Percentiles rank a stretch among this genome's conserved stretches.
Conservation (phyloP, 495 filamentous ascomycete species). For the Hypoxylon rickii region DNA sequence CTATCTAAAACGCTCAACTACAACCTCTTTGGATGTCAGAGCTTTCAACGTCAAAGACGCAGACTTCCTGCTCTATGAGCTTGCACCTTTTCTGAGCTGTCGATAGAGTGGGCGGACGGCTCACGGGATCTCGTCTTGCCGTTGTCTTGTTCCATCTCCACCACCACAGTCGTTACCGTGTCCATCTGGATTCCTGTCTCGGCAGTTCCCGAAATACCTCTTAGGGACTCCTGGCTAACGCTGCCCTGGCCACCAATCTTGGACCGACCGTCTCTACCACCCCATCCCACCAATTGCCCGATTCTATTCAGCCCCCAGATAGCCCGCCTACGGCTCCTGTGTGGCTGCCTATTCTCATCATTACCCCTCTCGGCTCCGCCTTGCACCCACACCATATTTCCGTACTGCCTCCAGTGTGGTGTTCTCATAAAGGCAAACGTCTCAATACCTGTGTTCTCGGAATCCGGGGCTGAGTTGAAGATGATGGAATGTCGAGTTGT, state of each 20-base stretch:
- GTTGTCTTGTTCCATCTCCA: conserved; percentile 34
- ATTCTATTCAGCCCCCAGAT: conserved; percentile 6
- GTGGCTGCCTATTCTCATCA: conserved; percentile 17
- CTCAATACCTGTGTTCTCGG: conserved; percentile 49
- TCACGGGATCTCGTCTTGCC: conserved; percentile 24
- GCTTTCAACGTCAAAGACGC: conserved; percentile 6
- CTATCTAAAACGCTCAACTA: no score
- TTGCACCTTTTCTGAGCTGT: conserved; percentile 20
- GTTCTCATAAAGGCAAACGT: conserved; percentile 57
- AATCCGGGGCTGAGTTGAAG: conserved; percentile 45
- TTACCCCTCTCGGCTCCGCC: conserved; percentile 29
- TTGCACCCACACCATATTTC: conserved; percentile 53
- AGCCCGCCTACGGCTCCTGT: conserved; percentile 27
- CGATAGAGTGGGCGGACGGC: conserved; percentile 22
- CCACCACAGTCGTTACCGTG: conserved; percentile 46
- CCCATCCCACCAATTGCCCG: conserved; percentile 2
- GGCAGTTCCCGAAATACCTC: conserved; percentile 31
- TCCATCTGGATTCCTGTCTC: conserved; percentile 50
- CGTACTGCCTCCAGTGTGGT: conserved; percentile 42
- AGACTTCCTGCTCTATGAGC: conserved; percentile 13
- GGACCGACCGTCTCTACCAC: conserved; percentile 8
- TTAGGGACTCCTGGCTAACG: conserved; percentile 40
- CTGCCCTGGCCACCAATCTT: conserved; percentile 31
- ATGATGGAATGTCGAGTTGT: conserved; percentile 64
- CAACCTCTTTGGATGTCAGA: no score